A percentile compares a stretch with the other conserved stretches of the same genome.
Evolutionary conservation across 2,329 filamentous ascomycete genomes (phyloP).

Genomic region (Clonostachys byssicola): DNA sequence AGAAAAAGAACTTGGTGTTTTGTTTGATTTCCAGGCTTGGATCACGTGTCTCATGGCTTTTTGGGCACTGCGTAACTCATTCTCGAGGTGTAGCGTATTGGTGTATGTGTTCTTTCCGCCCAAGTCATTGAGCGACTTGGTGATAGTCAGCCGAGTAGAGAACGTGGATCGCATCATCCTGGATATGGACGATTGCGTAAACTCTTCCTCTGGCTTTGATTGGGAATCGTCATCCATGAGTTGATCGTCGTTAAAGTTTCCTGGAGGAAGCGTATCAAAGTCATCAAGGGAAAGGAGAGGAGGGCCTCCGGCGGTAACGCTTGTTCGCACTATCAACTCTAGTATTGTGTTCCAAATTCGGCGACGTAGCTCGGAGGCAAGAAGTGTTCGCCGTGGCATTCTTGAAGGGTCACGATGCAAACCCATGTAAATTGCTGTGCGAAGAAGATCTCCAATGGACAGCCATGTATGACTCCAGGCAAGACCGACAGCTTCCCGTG

Average conservation of each 20-base stretch:
- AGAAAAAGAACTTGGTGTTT: conserved; percentile 12
- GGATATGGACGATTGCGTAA: conserved; percentile 33
- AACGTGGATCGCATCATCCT: conserved; percentile 37
- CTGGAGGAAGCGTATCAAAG: conserved; percentile 44
- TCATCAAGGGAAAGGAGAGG: conserved; percentile 39
- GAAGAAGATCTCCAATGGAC: conserved; percentile 41
- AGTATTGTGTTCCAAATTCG: conserved; percentile 53
- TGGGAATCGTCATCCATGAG: conserved; percentile 29
- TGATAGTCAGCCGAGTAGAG: conserved; percentile 33
- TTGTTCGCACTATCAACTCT: conserved; percentile 46
- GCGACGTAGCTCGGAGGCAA: conserved; percentile 48
- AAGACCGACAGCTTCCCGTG: conserved; percentile 40
- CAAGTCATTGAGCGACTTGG: conserved; percentile 36
- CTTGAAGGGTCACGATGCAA: conserved; percentile 51
- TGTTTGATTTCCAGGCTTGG: conserved; percentile 9
- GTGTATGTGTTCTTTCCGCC: conserved; percentile 29
- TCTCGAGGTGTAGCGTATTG: conserved; percentile 37
- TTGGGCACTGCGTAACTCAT: conserved; percentile 33
- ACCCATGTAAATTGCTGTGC: conserved; percentile 53
- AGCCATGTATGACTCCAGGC: conserved; percentile 49
- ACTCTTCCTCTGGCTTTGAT: conserved; percentile 23
- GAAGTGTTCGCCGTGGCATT: conserved; percentile 37
- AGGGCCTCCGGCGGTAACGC: conserved; percentile 44
- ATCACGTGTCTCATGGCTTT: conserved; percentile 29
- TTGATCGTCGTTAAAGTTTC: conserved; percentile 47